phyloP scores from a whole-genome alignment of 1,284 basidiomycete genomes.

The Rhodotorula sp. region DNA sequence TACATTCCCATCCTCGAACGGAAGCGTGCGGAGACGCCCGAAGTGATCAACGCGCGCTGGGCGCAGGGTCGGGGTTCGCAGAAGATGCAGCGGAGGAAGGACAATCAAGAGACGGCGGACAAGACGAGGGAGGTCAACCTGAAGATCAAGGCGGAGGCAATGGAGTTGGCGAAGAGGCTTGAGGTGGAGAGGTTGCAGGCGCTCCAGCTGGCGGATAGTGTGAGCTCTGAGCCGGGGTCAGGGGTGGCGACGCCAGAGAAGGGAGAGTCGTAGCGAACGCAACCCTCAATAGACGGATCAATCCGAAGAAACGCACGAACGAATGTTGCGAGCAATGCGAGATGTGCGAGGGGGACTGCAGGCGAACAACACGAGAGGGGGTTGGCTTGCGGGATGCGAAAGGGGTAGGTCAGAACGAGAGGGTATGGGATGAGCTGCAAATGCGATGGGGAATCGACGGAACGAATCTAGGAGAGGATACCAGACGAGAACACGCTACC shows the following conservation, averaged over 20 bases:
- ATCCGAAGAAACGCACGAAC: not conserved
- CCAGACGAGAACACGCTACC: not conserved
- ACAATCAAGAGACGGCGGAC: constrained; percentile 25
- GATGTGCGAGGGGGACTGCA: not conserved
- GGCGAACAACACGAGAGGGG: too few species aligned
- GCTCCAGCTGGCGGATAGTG: not conserved
- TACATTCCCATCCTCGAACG: constrained; percentile 68
- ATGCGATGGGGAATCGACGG: too few species aligned
- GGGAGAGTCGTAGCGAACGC: not conserved
- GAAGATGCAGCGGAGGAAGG: constrained; percentile 31
- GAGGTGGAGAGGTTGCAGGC: constrained; percentile 6
- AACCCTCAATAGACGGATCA: too few species aligned
- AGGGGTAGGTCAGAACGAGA: too few species aligned
- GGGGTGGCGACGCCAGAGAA: not conserved
- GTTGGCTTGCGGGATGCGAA: too few species aligned
- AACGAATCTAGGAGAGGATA: too few species aligned
- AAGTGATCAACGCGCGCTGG: constrained; percentile 75
- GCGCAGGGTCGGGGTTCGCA: constrained; percentile 54
- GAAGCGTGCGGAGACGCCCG: constrained; percentile 66
- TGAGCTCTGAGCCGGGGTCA: not conserved
- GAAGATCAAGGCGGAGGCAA: constrained; percentile 33
- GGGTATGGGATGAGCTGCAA: not conserved
- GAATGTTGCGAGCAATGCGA: not conserved
- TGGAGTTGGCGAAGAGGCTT: constrained; percentile 7
- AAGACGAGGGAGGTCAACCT: constrained; percentile 29